Evolutionary conservation across 1,284 basidiomycete species (phyloP), one percentile per base, ranked within the genome.

Genomic region (Cryptococcus wingfieldii): DNA sequence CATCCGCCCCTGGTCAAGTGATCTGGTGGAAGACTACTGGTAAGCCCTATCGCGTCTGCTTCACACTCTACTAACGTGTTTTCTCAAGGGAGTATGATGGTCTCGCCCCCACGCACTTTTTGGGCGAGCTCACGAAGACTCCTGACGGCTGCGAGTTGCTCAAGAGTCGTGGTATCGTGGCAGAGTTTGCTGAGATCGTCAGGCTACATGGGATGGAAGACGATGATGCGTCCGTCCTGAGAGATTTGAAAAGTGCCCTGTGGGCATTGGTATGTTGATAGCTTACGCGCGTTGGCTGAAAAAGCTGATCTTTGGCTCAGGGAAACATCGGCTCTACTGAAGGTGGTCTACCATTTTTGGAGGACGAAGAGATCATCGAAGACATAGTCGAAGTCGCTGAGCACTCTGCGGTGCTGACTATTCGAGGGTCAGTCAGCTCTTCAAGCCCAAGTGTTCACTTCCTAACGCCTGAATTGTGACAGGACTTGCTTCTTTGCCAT

Each of bases 401-500:
- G 65, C 83, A 85, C 55, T 97, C 94, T 3, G 82, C 83, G 1
- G 88, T 98, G 52, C 83, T 96, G 42, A 96, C 94, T 5, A 85
- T 98, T 18, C 82, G 92, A 79, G 96, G 96, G 93, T 95, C 68
- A 67, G 88, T 68, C 23, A 19, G 4, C 13, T 23, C 16, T 18
- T 25, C 18, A 10, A 25, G 44, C 31, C 43, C 27, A 14, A 41
- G 41, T 45, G 43, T 38, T 13, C 16, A 31, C 37, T 4, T 39
- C 27, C 12, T 23, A 16, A 23, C 18, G 23, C 13, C 14, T 23
- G 14, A 19, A 38, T n/a, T 19, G 49, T n/a, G 34, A 37, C 44
- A 95, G 93, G 5, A 98, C 96, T 2, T 96, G 92, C 69, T 98
- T 95, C 80, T 98, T 93, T 68, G 90, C 95, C 5, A 80, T 98